Evolutionary conservation across 371 early-diverging fungal genomes (phyloP).

Genomic region (Mucor piriformis): DNA sequence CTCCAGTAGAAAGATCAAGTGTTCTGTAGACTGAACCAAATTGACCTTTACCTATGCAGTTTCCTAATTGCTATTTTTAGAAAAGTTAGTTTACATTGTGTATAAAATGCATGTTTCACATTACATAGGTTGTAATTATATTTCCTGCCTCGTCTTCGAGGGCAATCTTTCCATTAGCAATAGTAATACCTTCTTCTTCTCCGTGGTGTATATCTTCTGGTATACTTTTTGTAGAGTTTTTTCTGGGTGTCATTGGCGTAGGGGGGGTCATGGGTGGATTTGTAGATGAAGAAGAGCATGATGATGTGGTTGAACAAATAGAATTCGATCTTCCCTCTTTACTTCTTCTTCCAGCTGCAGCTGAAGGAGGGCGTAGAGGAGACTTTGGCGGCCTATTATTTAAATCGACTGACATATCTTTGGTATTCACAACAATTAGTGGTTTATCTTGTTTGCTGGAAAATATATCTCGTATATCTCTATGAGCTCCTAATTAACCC

Average conservation of each 20-base stretch:
- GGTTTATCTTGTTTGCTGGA: neutral
- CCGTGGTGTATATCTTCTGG: neutral
- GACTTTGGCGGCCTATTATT: conserved; percentile 38
- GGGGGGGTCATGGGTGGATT: conserved; percentile 10
- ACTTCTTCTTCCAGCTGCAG: neutral
- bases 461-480: neutral
- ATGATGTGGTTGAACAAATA: conserved; percentile 8
- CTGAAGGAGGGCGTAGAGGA: conserved; percentile 26
- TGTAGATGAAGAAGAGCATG: conserved; percentile 8
- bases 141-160: conserved; percentile 53
- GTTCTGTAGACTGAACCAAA: conserved; percentile 89
- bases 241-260: neutral
- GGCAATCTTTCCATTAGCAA: neutral
- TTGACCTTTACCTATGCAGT: conserved; percentile 91
- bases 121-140: conserved; percentile 54
- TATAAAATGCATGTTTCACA: neutral
- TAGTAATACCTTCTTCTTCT: neutral
- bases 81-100: neutral
- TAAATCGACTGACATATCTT: neutral
- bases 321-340: conserved; percentile 10
- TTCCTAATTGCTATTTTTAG: conserved; percentile 72
- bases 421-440: conserved; percentile 7
- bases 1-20: conserved; percentile 83
- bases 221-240: neutral
- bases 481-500: neutral